Conservation (phyloP, 352 stramenopile species). For the Phytophthora foliorum region DNA sequence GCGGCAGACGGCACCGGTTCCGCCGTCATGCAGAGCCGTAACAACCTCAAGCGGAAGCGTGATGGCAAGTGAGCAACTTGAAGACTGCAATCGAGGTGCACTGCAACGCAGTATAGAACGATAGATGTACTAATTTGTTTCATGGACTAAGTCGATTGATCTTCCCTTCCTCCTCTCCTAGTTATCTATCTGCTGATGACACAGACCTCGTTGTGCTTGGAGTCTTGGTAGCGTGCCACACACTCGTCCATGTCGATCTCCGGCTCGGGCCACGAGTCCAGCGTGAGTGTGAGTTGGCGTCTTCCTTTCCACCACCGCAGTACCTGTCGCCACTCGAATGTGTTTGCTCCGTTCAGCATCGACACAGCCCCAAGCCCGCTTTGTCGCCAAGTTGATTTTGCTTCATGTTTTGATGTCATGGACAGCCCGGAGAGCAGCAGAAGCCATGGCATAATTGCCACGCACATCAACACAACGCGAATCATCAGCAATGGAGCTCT, state of each 20-base stretch:
- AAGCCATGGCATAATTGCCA: slow-evolving; percentile 27
- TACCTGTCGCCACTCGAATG: slow-evolving; percentile 32
- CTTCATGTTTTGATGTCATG: background rate
- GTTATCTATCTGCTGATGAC: slow-evolving; percentile 53
- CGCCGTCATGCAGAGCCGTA: slow-evolving; percentile 84
- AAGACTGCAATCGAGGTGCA: background rate
- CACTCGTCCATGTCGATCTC: slow-evolving; percentile 55
- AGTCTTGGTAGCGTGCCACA: slow-evolving; percentile 43
- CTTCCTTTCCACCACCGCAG: slow-evolving; percentile 24
- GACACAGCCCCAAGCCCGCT: background rate
- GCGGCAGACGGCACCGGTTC: slow-evolving; percentile 79
- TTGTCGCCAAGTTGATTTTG: background rate
- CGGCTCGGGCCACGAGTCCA: slow-evolving; percentile 38
- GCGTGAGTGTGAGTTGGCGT: slow-evolving; percentile 14
- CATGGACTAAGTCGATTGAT: slow-evolving; percentile 16
- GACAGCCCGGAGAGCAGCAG: slow-evolving; percentile 24
- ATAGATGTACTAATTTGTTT: slow-evolving; percentile 23
- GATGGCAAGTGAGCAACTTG: slow-evolving; percentile 52
- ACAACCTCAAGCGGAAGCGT: slow-evolving; percentile 91
- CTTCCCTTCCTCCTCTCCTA: background rate
- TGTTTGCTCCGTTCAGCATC: slow-evolving; percentile 9
- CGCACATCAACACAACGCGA: slow-evolving; percentile 23
- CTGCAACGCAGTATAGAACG: slow-evolving; percentile 31
- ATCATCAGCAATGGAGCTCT: slow-evolving; percentile 15
- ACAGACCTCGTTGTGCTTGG: slow-evolving; percentile 57